Base-by-base conservation (phyloP, 345 rosid species). In the Populus davidiana region DNA sequence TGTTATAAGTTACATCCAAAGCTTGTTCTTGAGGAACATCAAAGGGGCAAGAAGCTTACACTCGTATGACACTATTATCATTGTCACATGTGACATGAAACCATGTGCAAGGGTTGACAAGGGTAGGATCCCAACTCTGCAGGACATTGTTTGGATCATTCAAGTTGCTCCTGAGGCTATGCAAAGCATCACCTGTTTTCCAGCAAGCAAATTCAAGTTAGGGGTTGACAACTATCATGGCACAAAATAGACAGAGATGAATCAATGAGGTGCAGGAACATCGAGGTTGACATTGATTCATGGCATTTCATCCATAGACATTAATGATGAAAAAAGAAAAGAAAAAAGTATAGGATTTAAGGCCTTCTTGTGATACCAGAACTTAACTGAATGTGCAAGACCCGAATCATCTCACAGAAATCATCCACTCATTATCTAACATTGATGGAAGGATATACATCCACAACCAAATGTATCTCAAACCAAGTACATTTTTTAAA, bases 51-150 rank as follows among this genome's bases (percentile, higher is more conserved):
- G 70, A 59, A 77, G 54, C 82, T 83, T 89, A 95, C 99, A 95
- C 98, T 87, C 99, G 85, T 68, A 92, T 92, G 59, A 95, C 98
- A 81, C 99, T 95, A 77, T 93, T 92, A 73, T 95, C 99, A 78
- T 91, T 92, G 89, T 95, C 91, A 78, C 99, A 95, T 20, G 98
- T 93, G 68, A 95, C 96, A 69, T 95, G 99, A 81, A 93, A 93
- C 99, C 99, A 95, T 16, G 99, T 93, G 83, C 99, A 93, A 64
- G 98, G 98, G 77, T 93, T 92, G 79, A 93, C 99, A 77, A 95
- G 99, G 31, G 97, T 93, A 68, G 97, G 94, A 84, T 95, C 99
- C 99, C 99, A 95, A 83, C 99, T 95, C 83, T 93, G 98, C 76
- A 95, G 88, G 71, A 95, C 96, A 86, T 90, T 93, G 86, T 87